Conservation (phyloP, 2,329 filamentous ascomycete species). For the Phialemoniopsis sp. region DNA sequence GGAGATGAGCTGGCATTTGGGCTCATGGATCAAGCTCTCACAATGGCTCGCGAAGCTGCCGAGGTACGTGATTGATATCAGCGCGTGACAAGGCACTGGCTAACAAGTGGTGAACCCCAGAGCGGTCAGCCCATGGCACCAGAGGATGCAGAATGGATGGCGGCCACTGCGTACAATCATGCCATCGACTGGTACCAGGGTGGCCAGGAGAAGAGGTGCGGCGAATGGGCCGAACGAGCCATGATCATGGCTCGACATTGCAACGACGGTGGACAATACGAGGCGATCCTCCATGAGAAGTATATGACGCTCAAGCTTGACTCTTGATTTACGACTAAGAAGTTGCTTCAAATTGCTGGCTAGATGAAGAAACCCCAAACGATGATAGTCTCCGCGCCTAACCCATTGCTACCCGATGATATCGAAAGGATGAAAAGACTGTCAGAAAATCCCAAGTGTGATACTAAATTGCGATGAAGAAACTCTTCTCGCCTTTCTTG, state of each 20-base stretch:
- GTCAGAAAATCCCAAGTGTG: no score
- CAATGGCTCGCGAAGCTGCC: constrained; percentile 45
- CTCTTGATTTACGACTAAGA: constrained; percentile 61
- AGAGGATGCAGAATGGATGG: constrained; percentile 74
- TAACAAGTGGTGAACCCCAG: no score
- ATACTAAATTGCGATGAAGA: constrained; percentile 61
- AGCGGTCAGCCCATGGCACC: constrained; percentile 51
- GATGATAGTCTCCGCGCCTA: no score
- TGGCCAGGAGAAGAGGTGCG: constrained; percentile 49
- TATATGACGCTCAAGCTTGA: constrained; percentile 32
- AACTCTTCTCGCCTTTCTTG: constrained; percentile 77
- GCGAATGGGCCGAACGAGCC: constrained; percentile 59
- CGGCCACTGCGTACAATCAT: constrained; percentile 64
- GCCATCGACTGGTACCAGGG: constrained; percentile 61
- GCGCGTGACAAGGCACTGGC: neutral
- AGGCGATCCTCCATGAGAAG: constrained; percentile 36
- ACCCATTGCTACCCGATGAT: no score
- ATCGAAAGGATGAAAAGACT: no score
- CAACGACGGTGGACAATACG: constrained; percentile 46
- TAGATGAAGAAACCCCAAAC: no score
- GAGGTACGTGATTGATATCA: constrained; percentile 29
- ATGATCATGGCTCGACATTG: constrained; percentile 57
- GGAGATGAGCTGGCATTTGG: constrained; percentile 52
- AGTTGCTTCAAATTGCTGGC: constrained; percentile 67
- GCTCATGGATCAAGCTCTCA: constrained; percentile 60